Evolutionary conservation across 371 early-diverging fungal genomes (phyloP).

Genomic region (Fennellomyces sp.): DNA sequence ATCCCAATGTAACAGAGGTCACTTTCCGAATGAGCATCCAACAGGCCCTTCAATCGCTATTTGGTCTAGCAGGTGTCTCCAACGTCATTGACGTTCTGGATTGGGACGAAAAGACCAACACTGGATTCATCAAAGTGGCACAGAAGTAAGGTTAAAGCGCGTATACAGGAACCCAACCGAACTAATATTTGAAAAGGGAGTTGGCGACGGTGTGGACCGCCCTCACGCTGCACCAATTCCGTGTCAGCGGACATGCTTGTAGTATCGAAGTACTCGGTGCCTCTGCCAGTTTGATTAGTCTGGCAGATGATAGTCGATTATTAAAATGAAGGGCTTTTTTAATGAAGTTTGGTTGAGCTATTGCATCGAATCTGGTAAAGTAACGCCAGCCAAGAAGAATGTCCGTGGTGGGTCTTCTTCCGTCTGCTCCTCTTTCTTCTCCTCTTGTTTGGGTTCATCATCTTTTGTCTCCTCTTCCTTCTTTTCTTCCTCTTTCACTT

Average conservation of each 20-base stretch:
- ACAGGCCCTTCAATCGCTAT: slow-evolving; percentile 37
- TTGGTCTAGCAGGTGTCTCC: slow-evolving; percentile 42
- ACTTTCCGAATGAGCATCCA: slow-evolving; percentile 52
- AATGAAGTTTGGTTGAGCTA: neutral
- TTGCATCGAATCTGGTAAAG: slow-evolving; percentile 1
- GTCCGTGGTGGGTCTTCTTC: neutral
- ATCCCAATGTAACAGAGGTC: slow-evolving; percentile 33
- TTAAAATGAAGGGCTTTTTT: neutral
- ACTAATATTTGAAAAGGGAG: slow-evolving; percentile 19
- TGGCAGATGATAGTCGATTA: slow-evolving; percentile 25
- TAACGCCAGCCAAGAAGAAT: neutral
- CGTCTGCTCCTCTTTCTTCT: neutral
- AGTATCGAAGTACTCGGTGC: slow-evolving; percentile 33
- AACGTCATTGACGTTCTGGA: slow-evolving; percentile 41
- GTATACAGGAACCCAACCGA: neutral
- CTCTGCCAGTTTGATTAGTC: slow-evolving; percentile 42
- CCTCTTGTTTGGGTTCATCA: too few species aligned
- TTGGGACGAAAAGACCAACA: slow-evolving; percentile 36
- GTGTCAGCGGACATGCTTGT: slow-evolving; percentile 29
- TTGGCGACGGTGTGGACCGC: slow-evolving; percentile 44
- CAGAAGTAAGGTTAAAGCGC: slow-evolving; percentile 32
- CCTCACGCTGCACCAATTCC: slow-evolving; percentile 34
- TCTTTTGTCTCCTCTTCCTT: neutral
- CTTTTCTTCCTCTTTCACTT: neutral
- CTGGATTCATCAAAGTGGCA: slow-evolving; percentile 41